Base-by-base conservation (phyloP, 352 stramenopile genomes). In the Thalassiosira delicatula region DNA sequence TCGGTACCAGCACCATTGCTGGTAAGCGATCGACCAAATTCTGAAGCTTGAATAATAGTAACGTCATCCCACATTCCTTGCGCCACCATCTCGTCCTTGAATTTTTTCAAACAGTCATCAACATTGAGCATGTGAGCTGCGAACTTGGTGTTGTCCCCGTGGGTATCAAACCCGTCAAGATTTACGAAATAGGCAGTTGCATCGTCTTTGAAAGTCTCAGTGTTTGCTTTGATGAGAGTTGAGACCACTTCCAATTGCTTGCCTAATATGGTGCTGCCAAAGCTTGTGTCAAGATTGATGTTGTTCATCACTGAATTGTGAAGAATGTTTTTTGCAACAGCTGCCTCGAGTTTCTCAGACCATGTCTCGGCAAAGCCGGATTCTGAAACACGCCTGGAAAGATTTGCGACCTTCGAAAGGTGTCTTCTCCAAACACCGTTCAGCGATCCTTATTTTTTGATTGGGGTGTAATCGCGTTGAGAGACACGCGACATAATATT, bases 1-100 rank as follows among this genome's bases (percentile, higher is more conserved):
- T 93, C 88, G 40, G 82, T 90, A 23, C 88, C 88, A 25, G n/a
- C 11, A 21, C 83, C 83, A n/a, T 44, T 71, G 61, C 91, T 91
- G 3, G 49, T 90, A 1, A 93, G 56, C 3, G 87, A 90, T 17
- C 88, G 46, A n/a, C 72, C 84, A 65, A 93, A 93, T 32, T 93
- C 88, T n/a, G 70, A 85, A 9, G 57, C 56, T 30, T 73, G 23
- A 23, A 90, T 67, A 42, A 93, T 30, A 46, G 60, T 68, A 2
- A 82, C 65, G 25, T 87, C 54, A 29, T 90, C 66, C 81, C 81
- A 92, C 17, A 90, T 19, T 59, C 60, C 60, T 63, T 89, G 80
- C 0, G 27, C 54, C 74, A 90, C 87, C 35, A 90, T 70, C 72
- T 92, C 85, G 23, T 67, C 35, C 8, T 61, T 54, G 37, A 90